Conservation (phyloP, 2,329 filamentous ascomycete species). For the Monilinia polystroma region DNA sequence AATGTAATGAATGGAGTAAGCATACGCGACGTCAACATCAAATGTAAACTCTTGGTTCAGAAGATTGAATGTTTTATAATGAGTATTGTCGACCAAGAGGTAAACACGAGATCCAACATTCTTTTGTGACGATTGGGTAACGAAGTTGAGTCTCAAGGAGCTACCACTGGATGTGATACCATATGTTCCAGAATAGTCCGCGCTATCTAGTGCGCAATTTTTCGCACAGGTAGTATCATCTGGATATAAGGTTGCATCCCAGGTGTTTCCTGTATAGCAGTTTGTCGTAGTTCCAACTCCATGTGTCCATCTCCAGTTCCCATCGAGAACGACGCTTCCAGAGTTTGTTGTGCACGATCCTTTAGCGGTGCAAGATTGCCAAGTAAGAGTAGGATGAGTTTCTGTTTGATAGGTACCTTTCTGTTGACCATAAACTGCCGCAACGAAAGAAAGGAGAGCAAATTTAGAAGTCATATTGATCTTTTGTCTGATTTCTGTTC, state of each 20-base stretch:
- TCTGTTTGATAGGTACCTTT: constrained; percentile 49
- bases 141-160: constrained; percentile 56
- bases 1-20: too few species aligned
- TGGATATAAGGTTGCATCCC: constrained; percentile 46
- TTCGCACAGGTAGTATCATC: constrained; percentile 47
- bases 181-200: constrained; percentile 53
- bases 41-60: constrained; percentile 70
- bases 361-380: constrained; percentile 50
- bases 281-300: constrained; percentile 41
- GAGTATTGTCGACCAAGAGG: constrained; percentile 59
- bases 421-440: constrained; percentile 48
- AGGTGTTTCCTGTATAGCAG: constrained; percentile 47
- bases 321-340: constrained; percentile 53
- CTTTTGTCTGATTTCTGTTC: neutral
- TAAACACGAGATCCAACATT: constrained; percentile 60
- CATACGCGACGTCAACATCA: constrained; percentile 63
- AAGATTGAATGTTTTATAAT: constrained; percentile 65
- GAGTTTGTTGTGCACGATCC: constrained; percentile 49
- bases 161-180: constrained; percentile 54
- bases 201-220: constrained; percentile 55
- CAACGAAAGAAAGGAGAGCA: constrained; percentile 44
- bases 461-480: constrained; percentile 12
- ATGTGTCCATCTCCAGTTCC: constrained; percentile 61
- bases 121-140: constrained; percentile 49
- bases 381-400: constrained; percentile 52